Conservation (phyloP, 164 flowering plant genomes). For the Akebia trifoliata region DNA sequence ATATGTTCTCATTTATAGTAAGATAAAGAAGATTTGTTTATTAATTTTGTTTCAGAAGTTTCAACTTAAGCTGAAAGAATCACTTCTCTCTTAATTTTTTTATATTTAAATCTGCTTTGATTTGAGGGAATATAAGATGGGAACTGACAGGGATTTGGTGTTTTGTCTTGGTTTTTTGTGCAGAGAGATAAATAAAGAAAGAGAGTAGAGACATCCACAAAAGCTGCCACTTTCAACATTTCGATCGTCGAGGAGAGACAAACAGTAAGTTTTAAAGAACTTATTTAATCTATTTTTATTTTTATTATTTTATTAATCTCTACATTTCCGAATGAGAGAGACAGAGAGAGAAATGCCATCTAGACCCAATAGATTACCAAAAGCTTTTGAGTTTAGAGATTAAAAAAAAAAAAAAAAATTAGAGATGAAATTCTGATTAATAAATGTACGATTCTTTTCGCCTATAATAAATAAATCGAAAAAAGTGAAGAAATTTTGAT, state of each 20-base stretch:
- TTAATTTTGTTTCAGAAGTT: too few relatives aligned
- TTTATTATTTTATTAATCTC: constrained; percentile 6
- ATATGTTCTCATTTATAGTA: constrained; percentile 23
- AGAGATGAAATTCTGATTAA: too few relatives aligned
- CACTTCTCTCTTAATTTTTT: constrained; percentile 15
- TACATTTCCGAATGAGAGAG: background rate
- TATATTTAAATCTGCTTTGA: constrained; percentile 40
- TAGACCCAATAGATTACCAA: constrained; percentile 7
- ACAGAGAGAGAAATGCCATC: background rate
- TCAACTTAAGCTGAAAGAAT: too few relatives aligned
- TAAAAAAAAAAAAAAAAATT: too few relatives aligned
- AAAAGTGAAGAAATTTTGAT: too few relatives aligned
- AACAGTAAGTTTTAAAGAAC: constrained; percentile 26
- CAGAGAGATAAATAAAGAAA: constrained; percentile 16
- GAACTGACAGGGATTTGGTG: constrained; percentile 25
- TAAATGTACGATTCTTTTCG: too few relatives aligned
- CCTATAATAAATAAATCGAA: too few relatives aligned
- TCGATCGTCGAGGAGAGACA: constrained; percentile 57
- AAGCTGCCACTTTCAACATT: constrained; percentile 82
- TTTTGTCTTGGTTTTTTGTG: constrained; percentile 52
- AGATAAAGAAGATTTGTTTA: too few relatives aligned
- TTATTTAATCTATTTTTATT: too few relatives aligned
- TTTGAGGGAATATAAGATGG: constrained; percentile 34
- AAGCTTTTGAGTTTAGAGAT: too few relatives aligned
- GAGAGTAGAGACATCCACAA: constrained; percentile 41